Evolutionary conservation across 148 eudicot species (phyloP).

Genomic region (Amaranthus cruentus): DNA sequence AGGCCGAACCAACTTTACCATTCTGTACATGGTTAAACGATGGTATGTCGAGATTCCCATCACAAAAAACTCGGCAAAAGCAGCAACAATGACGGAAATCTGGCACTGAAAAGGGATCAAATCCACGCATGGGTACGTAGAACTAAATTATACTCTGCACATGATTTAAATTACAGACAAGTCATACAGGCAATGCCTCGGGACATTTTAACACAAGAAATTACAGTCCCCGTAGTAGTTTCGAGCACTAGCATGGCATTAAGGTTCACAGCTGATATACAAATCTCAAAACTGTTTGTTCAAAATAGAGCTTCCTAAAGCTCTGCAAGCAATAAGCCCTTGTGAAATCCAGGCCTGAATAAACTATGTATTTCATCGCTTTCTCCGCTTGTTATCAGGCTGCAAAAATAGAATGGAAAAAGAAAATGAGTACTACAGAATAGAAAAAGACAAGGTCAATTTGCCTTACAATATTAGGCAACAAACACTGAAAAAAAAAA

Average conservation of each 20-base stretch:
- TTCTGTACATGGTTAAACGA: neutral
- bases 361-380: conserved; percentile 22
- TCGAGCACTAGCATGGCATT: conserved; percentile 24
- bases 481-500: neutral
- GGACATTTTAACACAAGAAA: conserved; percentile 22
- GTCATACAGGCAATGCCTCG: conserved; percentile 21
- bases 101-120: conserved; percentile 16
- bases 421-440: neutral
- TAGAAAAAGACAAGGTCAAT: too few relatives aligned
- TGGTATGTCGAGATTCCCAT: neutral
- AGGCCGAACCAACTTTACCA: neutral
- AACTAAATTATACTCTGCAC: conserved; percentile 29
- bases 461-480: too few relatives aligned
- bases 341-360: conserved; percentile 6
- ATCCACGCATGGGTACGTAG: conserved; percentile 17
- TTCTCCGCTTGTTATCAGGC: conserved; percentile 40
- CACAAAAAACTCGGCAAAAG: conserved; percentile 8
- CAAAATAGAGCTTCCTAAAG: conserved; percentile 21
- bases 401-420: conserved; percentile 15
- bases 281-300: conserved; percentile 29
- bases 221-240: conserved; percentile 28
- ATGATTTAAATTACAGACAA: conserved; percentile 24
- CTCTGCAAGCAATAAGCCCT: conserved; percentile 13
- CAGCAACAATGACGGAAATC: neutral
- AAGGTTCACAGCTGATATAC: conserved; percentile 26